Evolutionary conservation across 805 yeast species (phyloP).

Genomic region (Saccharomycopsis fermentans): DNA sequence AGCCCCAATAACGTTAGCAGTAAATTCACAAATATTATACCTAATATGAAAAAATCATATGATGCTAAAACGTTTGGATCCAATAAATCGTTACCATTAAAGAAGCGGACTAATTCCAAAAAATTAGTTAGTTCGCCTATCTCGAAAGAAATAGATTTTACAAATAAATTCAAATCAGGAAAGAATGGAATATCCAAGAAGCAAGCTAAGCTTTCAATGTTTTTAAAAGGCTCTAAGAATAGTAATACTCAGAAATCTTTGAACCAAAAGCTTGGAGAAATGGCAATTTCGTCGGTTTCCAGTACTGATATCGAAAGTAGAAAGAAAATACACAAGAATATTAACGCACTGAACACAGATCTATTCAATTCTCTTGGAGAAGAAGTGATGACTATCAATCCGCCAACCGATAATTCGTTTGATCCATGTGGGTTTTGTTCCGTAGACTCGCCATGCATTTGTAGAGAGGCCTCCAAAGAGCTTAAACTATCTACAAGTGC

Average conservation of each 20-base stretch:
- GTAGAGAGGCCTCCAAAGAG: conserved; percentile 50
- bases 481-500: background rate
- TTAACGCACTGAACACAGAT: background rate
- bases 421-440: conserved; percentile 93
- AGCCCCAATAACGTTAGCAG: background rate
- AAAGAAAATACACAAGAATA: background rate
- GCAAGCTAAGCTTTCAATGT: conserved; percentile 16
- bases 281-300: background rate
- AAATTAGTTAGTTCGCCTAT: background rate
- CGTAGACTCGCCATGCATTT: conserved; percentile 85
- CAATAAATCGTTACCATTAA: conserved; percentile 8
- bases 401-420: background rate
- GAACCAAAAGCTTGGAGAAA: background rate
- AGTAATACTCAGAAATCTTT: background rate
- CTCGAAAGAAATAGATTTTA: conserved; percentile 14
- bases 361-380: background rate
- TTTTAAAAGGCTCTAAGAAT: conserved; percentile 5
- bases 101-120: conserved; percentile 7
- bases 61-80: background rate
- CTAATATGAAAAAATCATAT: background rate
- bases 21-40: background rate
- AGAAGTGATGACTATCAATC: background rate
- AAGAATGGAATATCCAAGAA: background rate
- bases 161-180: conserved; percentile 1
- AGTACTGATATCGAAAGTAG: background rate